Conservation (phyloP, 2,329 filamentous ascomycete species). For the Apiospora arundinis region DNA sequence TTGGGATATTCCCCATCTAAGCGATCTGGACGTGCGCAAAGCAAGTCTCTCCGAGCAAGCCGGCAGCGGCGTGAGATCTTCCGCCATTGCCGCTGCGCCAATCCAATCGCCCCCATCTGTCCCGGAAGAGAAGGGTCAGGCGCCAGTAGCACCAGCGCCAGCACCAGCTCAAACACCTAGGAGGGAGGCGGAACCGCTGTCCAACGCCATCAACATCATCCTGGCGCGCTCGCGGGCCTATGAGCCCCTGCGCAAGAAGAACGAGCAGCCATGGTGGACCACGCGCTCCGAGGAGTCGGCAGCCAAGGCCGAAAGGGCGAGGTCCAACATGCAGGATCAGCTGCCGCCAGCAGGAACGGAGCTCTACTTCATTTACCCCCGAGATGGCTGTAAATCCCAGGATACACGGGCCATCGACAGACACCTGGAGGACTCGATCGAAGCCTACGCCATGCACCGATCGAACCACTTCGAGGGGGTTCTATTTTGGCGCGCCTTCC, state of each 20-base stretch:
- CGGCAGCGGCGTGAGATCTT: neutral
- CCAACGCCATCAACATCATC: conserved; percentile 6
- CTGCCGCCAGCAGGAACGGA: neutral
- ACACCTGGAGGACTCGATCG: neutral
- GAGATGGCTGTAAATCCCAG: neutral
- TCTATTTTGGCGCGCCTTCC: neutral
- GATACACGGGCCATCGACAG: neutral
- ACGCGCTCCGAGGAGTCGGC: neutral
- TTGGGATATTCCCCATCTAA: neutral
- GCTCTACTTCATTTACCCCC: neutral
- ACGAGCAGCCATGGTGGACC: neutral
- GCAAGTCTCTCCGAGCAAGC: neutral
- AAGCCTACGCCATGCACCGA: neutral
- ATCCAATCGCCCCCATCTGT: neutral
- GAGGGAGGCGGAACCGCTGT: neutral
- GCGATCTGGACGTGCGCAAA: neutral
- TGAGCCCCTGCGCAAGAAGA: neutral
- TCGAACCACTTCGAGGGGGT: neutral
- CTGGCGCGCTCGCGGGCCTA: neutral
- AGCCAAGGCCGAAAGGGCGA: neutral
- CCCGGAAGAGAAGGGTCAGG: neutral
- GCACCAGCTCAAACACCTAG: neutral
- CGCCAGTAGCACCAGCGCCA: too few species aligned
- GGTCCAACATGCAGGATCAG: neutral
- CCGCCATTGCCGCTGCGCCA: neutral